phyloP scores from a whole-genome alignment of 805 yeast species.

The Ogataea henricii region DNA sequence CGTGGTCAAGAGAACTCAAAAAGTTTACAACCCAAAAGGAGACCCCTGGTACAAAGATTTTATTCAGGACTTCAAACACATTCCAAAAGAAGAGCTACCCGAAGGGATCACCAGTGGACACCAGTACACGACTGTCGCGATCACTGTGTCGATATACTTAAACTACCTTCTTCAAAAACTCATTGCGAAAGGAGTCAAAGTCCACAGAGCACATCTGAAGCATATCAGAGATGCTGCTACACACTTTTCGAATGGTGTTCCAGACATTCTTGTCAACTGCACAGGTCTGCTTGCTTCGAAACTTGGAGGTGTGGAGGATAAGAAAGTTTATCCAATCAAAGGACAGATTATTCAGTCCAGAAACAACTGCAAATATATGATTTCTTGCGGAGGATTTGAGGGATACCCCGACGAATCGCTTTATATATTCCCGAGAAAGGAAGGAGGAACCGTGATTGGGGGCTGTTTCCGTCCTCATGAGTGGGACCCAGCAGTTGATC shows the following conservation, averaged over 20 bases:
- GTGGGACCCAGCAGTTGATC: constrained; percentile 36
- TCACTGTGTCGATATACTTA: constrained; percentile 33
- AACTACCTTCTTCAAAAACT: constrained; percentile 42
- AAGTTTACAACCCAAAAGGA: constrained; percentile 18
- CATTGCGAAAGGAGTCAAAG: constrained; percentile 39
- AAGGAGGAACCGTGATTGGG: constrained; percentile 72
- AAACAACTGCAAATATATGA: constrained; percentile 36
- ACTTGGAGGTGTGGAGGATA: constrained; percentile 43
- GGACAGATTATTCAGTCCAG: constrained; percentile 61
- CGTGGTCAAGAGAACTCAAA: constrained; percentile 25
- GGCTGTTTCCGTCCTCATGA: constrained; percentile 41
- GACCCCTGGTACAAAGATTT: constrained; percentile 53
- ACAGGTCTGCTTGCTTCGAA: constrained; percentile 53
- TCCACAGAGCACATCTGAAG: constrained; percentile 44
- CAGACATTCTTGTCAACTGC: constrained; percentile 58
- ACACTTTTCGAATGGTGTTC: constrained; percentile 40
- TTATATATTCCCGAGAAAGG: constrained; percentile 69
- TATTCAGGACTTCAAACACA: constrained; percentile 41
- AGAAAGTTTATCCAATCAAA: constrained; percentile 49
- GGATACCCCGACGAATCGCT: constrained; percentile 47
- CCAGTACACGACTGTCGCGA: constrained; percentile 41
- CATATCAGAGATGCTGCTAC: constrained; percentile 51
- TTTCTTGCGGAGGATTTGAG: constrained; percentile 31
- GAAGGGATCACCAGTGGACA: constrained; percentile 42
- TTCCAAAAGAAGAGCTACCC: constrained; percentile 41